Conservation (phyloP, 495 filamentous ascomycete species). For the Aspergillus indologenus region DNA sequence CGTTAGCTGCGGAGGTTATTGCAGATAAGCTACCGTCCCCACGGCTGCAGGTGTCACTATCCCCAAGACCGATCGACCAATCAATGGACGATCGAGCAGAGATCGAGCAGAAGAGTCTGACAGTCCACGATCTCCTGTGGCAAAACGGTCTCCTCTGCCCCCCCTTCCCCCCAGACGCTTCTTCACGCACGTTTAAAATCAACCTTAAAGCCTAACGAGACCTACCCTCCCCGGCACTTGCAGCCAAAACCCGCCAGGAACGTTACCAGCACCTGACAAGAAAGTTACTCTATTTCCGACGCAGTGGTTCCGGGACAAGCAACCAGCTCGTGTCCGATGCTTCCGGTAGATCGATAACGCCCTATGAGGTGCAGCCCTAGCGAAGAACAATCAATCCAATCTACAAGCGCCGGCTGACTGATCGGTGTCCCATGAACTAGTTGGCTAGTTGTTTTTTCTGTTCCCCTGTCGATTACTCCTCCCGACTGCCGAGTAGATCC, state of each 20-base stretch:
- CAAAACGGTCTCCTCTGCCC: neutral
- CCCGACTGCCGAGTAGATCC: neutral
- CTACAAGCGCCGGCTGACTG: neutral
- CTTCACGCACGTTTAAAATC: neutral
- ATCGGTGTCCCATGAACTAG: neutral
- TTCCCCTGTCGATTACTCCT: neutral
- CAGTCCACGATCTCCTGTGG: neutral
- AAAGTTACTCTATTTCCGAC: neutral
- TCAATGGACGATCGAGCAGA: neutral
- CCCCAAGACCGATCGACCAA: neutral
- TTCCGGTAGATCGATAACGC: neutral
- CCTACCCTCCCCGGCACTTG: neutral
- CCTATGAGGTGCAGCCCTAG: neutral
- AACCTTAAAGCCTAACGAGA: neutral
- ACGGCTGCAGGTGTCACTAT: neutral
- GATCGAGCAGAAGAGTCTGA: neutral
- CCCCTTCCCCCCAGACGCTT: neutral
- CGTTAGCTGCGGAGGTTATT: neutral
- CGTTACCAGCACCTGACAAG: neutral
- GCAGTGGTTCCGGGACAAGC: neutral
- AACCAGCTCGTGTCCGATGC: neutral
- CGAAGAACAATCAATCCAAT: neutral
- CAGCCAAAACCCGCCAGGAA: neutral
- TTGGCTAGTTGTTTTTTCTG: too few species aligned
- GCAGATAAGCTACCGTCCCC: neutral